Evolutionary conservation across 306 rosid genomes (phyloP).

Genomic region (Quillaja saponaria): DNA sequence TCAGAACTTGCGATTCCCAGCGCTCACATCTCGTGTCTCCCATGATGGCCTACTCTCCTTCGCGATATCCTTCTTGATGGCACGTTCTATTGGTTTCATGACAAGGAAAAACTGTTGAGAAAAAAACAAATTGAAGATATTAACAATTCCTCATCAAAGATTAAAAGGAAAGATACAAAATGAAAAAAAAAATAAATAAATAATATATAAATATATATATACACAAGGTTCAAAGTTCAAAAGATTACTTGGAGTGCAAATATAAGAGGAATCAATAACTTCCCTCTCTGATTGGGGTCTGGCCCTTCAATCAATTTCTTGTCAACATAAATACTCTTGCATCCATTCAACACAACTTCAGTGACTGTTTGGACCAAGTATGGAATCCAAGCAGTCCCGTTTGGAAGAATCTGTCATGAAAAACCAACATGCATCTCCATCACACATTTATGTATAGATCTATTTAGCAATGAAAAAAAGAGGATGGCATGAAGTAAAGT

Average conservation of each 20-base stretch:
- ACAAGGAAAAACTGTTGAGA: conserved; percentile 56
- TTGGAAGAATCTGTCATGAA: conserved; percentile 78
- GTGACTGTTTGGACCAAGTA: conserved; percentile 73
- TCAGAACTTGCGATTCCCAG: conserved; percentile 36
- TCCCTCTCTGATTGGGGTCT: conserved; percentile 80
- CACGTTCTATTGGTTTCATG: conserved; percentile 65
- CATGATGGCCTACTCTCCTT: conserved; percentile 69
- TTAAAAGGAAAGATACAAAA: background rate
- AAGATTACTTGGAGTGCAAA: conserved; percentile 63
- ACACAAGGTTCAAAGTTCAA: conserved; percentile 6
- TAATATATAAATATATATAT: too few species aligned
- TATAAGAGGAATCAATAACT: conserved; percentile 75
- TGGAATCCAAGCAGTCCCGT: conserved; percentile 89
- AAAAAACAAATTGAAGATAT: background rate
- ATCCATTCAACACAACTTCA: conserved; percentile 57
- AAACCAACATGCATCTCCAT: conserved; percentile 14
- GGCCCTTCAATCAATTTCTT: conserved; percentile 89
- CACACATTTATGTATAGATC: background rate
- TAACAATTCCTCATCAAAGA: background rate
- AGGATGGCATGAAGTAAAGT: background rate
- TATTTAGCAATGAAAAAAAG: conserved; percentile 15
- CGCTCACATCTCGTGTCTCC: conserved; percentile 58
- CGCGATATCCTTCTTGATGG: conserved; percentile 60
- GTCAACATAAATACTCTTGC: conserved; percentile 67
- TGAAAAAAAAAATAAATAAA: too few species aligned